A percentile compares a stretch with the other conserved stretches of the same genome.
phyloP scores from a whole-genome alignment of 2,329 filamentous ascomycete genomes.

The Penicillium aurantiogriseum region DNA sequence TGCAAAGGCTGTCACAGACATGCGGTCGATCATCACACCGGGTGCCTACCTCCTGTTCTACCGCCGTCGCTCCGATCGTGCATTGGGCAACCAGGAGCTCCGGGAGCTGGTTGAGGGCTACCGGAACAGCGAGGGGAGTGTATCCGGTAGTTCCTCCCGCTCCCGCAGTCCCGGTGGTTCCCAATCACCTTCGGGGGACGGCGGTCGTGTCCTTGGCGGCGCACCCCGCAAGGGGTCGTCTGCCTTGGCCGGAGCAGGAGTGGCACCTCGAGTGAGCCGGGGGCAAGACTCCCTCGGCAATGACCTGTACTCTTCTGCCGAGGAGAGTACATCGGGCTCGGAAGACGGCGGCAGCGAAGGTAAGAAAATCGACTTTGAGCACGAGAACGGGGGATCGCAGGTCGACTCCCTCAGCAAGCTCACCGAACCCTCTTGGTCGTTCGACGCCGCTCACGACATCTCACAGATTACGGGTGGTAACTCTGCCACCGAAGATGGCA shows the following conservation, averaged over 20 bases:
- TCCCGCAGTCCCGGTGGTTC: slow-evolving; percentile 18
- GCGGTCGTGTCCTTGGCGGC: slow-evolving; percentile 78
- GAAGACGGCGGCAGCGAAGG: slow-evolving; percentile 23
- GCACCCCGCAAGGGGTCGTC: slow-evolving; percentile 88
- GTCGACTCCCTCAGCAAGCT: slow-evolving; percentile 27
- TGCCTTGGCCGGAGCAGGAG: slow-evolving; percentile 76
- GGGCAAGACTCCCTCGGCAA: slow-evolving; percentile 38
- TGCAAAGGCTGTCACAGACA: slow-evolving; percentile 65
- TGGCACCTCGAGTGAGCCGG: slow-evolving; percentile 64
- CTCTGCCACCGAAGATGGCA: slow-evolving; percentile 31
- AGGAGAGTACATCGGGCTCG: slow-evolving; percentile 19
- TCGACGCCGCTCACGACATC: slow-evolving; percentile 33
- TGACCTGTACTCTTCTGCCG: slow-evolving; percentile 27
- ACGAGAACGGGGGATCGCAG: slow-evolving; percentile 18
- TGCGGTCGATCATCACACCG: slow-evolving; percentile 64
- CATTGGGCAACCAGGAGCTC: slow-evolving; percentile 77
- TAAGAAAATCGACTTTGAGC: slow-evolving; percentile 37
- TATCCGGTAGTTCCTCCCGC: slow-evolving; percentile 48
- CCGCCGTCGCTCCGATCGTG: slow-evolving; percentile 72
- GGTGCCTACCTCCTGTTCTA: slow-evolving; percentile 96
- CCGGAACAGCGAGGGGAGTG: slow-evolving; percentile 49
- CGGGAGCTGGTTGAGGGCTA: slow-evolving; percentile 67
- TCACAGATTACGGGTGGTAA: slow-evolving; percentile 29
- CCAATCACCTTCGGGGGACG: slow-evolving; percentile 70
- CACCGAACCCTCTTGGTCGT: slow-evolving; percentile 39